phyloP scores from a whole-genome alignment of 768 basidiomycete species.

The Termitomyces sp. region DNA sequence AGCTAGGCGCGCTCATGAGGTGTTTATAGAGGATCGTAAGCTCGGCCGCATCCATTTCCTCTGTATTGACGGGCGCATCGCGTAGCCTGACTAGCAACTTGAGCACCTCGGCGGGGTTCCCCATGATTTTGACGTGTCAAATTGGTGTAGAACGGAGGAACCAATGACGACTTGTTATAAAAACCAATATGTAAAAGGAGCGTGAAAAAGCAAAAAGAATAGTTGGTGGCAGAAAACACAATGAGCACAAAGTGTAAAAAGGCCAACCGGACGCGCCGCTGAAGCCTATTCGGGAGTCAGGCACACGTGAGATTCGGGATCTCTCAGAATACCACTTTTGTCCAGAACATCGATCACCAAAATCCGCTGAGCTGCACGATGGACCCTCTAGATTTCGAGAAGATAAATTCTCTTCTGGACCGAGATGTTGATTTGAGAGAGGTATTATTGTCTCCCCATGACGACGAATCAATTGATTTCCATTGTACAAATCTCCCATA shows the following conservation, averaged over 20 bases:
- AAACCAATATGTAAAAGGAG: neutral
- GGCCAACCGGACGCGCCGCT: neutral
- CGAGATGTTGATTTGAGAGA: slow-evolving; percentile 62
- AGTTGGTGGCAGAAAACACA: neutral
- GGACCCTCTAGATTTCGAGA: slow-evolving; percentile 53
- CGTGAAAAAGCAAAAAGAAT: neutral
- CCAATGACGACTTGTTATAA: neutral
- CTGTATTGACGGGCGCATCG: slow-evolving; percentile 54
- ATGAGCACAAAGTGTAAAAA: neutral
- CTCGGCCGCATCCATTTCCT: slow-evolving; percentile 42
- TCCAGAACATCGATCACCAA: neutral
- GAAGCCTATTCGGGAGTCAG: neutral
- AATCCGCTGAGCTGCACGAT: slow-evolving; percentile 27
- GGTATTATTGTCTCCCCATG: slow-evolving; percentile 41
- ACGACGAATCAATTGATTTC: neutral
- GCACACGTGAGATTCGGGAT: neutral
- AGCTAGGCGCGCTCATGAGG: slow-evolving; percentile 44
- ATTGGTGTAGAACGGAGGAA: neutral
- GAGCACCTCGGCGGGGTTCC: slow-evolving; percentile 33
- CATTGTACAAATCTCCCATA: slow-evolving; percentile 25
- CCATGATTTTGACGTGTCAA: slow-evolving; percentile 2
- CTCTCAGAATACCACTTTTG: neutral
- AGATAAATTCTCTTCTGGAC: slow-evolving; percentile 58
- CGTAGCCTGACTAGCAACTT: slow-evolving; percentile 52
- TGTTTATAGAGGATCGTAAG: slow-evolving; percentile 50